Evolutionary conservation across 1,284 basidiomycete genomes (phyloP).

Genomic region (Naganishia cerealis): DNA sequence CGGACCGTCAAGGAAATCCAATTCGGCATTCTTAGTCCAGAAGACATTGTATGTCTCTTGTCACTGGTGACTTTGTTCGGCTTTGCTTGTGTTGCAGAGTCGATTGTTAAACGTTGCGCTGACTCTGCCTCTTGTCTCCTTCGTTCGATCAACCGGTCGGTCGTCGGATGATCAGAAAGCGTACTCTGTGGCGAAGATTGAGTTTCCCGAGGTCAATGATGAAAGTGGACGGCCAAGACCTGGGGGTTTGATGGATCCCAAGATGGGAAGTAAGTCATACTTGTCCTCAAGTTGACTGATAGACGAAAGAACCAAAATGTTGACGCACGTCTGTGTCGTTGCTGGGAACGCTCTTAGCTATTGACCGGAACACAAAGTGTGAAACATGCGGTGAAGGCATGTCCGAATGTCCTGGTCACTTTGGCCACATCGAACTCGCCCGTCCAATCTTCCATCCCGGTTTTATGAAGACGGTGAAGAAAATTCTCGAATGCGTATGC

Average conservation of each 20-base stretch:
- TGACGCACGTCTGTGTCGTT: background rate
- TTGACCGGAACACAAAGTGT: constrained; percentile 99
- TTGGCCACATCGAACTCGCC: constrained; percentile 96
- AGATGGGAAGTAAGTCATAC: constrained; percentile 73
- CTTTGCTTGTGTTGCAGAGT: background rate
- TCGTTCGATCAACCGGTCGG: constrained; percentile 33
- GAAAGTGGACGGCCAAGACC: constrained; percentile 86
- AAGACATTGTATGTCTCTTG: constrained; percentile 82
- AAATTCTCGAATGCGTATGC: constrained; percentile 98
- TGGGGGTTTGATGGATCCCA: constrained; percentile 94
- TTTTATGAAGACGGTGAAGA: constrained; percentile 98
- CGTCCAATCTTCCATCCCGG: constrained; percentile 96
- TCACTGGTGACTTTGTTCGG: background rate
- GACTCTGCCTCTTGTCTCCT: constrained; percentile 25
- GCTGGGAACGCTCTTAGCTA: constrained; percentile 56
- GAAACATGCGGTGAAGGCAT: constrained; percentile 99
- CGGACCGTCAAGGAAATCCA: constrained; percentile 96
- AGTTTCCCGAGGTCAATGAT: constrained; percentile 97
- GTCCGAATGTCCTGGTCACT: constrained; percentile 97
- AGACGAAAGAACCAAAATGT: background rate
- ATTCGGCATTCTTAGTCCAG: constrained; percentile 98
- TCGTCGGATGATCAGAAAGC: constrained; percentile 70
- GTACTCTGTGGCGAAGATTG: constrained; percentile 95
- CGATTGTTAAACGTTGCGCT: background rate
- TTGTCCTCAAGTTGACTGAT: constrained; percentile 12